Base-by-base conservation (phyloP, 2,329 filamentous ascomycete genomes). In the Penicillium vulpinum region DNA sequence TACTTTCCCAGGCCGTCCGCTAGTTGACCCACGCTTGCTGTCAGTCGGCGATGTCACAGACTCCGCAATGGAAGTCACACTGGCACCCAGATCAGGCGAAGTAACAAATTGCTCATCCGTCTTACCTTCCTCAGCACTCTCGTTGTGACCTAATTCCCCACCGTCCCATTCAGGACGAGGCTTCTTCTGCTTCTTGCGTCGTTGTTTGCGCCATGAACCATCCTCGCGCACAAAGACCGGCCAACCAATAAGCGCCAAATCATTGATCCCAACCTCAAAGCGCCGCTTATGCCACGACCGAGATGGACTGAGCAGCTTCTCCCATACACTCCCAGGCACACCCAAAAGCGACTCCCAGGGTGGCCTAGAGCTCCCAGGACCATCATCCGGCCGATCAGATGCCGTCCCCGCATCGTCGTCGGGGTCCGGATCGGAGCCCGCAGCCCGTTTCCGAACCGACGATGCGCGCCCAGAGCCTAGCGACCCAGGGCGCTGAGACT, bases 221-320 rank as follows among this genome's bases (percentile, higher is more conserved):
- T 90, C 89, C 65, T 90, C 86, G 1, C 87, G 86, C 38, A 91
- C 88, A 73, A 92, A 91, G 39, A 95, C 85, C 5, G 92, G 92
- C 73, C 91, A 91, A 0, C 91, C 91, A 18, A 95, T 80, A 69
- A 91, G 94, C 56, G 88, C 86, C 39, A 93, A 78, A 44, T 91
- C 88, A 67, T 95, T 90, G 9, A 96, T 80, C 0, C 87, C 89
- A 57, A 96, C 81, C 71, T 96, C 90, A 68, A 96, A 96, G 24
- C 87, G 84, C 64, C 83, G 85, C 77, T 93, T 95, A 76, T 94
- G 88, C 72, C 90, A 91, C 9, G 88, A 84, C 13, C 85, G 81
- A 9, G 85, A 85, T 0, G 92, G 91, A 1, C 89, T 91, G 53
- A 96, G 73, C 47, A 96, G 83, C 62, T 88, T 91, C 66, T 91